Evolutionary conservation across 2,329 filamentous ascomycete species (phyloP).

Genomic region (Biscogniauxia mediterranea): DNA sequence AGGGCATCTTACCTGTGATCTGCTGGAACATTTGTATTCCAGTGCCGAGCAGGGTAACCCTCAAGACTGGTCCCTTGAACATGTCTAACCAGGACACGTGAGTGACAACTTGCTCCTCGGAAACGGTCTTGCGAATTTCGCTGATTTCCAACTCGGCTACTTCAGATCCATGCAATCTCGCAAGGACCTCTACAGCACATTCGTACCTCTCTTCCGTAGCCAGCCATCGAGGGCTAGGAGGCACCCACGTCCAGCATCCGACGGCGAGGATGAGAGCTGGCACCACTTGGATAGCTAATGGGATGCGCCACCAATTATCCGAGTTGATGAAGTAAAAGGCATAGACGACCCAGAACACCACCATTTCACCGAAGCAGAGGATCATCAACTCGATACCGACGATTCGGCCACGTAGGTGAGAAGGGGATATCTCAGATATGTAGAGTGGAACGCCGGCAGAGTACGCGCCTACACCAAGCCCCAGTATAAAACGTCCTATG

Average conservation of each 20-base stretch:
- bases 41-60: slow-evolving; percentile 30
- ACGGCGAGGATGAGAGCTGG: slow-evolving; percentile 30
- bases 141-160: slow-evolving; percentile 55
- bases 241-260: slow-evolving; percentile 29
- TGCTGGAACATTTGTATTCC: slow-evolving; percentile 32
- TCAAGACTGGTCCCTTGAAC: slow-evolving; percentile 28
- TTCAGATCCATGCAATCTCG: slow-evolving; percentile 25
- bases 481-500: slow-evolving; percentile 27
- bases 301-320: slow-evolving; percentile 35
- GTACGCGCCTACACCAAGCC: slow-evolving; percentile 31
- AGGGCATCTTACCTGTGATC: slow-evolving; percentile 18
- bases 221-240: slow-evolving; percentile 28
- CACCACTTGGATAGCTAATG: slow-evolving; percentile 35
- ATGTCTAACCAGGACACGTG: slow-evolving; percentile 28
- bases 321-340: slow-evolving; percentile 29
- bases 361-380: slow-evolving; percentile 32
- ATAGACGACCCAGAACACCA: slow-evolving; percentile 31
- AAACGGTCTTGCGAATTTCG: slow-evolving; percentile 24
- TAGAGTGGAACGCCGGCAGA: slow-evolving; percentile 33
- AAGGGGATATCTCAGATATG: slow-evolving; percentile 32
- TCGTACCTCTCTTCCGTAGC: slow-evolving; percentile 24
- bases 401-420: slow-evolving; percentile 28
- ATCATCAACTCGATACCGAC: slow-evolving; percentile 33
- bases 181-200: slow-evolving; percentile 27
- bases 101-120: slow-evolving; percentile 18